Percentiles rank a stretch among this genome's conserved stretches.
Conservation (phyloP, 257 asterid genomes). For the Solanum clarkiae region DNA sequence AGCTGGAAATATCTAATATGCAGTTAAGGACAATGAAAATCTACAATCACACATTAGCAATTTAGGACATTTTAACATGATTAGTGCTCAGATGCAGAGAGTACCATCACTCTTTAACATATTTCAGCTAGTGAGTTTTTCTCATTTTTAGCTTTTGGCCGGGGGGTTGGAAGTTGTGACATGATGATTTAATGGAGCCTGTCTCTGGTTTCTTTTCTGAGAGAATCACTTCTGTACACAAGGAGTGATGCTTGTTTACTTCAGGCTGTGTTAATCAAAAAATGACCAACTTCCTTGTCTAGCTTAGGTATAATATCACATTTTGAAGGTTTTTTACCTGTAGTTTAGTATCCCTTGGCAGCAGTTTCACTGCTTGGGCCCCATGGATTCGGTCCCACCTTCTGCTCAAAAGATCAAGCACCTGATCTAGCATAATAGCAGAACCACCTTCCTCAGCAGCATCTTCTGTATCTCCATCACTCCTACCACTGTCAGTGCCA, state of each 20-base stretch:
- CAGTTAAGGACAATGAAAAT: background rate
- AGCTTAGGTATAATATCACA: background rate
- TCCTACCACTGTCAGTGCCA: constrained; percentile 87
- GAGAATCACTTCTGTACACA: background rate
- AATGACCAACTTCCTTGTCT: background rate
- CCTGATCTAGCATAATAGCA: constrained; percentile 79
- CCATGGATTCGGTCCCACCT: constrained; percentile 97
- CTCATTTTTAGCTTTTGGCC: background rate
- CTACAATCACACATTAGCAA: background rate
- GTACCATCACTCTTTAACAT: background rate
- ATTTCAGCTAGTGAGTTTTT: background rate
- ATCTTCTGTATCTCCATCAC: constrained; percentile 82
- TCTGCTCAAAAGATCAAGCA: constrained; percentile 74
- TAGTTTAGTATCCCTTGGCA: constrained; percentile 82
- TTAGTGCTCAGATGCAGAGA: background rate
- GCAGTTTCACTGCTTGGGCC: constrained; percentile 84
- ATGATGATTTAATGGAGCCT: background rate
- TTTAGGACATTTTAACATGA: background rate
- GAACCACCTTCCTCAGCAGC: constrained; percentile 53
- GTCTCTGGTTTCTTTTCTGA: background rate
- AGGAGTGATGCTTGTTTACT: background rate
- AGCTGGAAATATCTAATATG: background rate
- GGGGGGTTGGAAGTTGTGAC: background rate
- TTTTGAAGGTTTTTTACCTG: constrained; percentile 30
- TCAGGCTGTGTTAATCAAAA: background rate